Evolutionary conservation across 768 basidiomycete genomes (phyloP).

Genomic region (Hygrophoropsis aurantiaca): DNA sequence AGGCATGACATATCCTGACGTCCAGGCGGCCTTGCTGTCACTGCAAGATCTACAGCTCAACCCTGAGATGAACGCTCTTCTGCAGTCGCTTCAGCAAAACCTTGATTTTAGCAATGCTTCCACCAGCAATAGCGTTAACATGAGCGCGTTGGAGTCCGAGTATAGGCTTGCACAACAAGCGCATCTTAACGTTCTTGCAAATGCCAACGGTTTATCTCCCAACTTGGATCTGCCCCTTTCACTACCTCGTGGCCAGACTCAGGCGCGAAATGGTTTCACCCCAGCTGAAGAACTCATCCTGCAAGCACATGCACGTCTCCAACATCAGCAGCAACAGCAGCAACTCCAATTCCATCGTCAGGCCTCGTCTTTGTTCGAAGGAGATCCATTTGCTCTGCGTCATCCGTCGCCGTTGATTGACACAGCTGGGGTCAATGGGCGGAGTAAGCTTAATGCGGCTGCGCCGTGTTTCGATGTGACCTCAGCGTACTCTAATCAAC

Average conservation of each 20-base stretch:
- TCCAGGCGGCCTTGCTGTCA: conserved; percentile 14
- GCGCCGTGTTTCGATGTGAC: conserved; percentile 6
- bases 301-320: conserved; percentile 43
- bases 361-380: conserved; percentile 8
- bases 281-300: conserved; percentile 69
- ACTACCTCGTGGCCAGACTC: conserved; percentile 25
- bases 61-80: conserved; percentile 38
- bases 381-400: neutral
- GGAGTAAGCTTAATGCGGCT: conserved; percentile 8
- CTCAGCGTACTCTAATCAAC: neutral
- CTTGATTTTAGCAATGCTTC: conserved; percentile 17
- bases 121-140: conserved; percentile 12
- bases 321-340: conserved; percentile 17
- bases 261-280: conserved; percentile 59
- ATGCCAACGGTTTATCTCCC: conserved; percentile 11
- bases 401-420: neutral
- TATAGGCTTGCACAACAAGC: conserved; percentile 17
- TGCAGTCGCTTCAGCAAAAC: conserved; percentile 33
- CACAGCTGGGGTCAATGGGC: neutral
- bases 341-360: conserved; percentile 10
- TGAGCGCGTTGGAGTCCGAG: conserved; percentile 13
- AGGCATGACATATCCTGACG: conserved; percentile 15
- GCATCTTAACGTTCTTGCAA: conserved; percentile 23
- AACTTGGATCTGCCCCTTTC: conserved; percentile 5
- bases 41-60: conserved; percentile 24